A percentile compares a stretch with the other conserved stretches of the same genome.
Conservation (phyloP, 257 asterid species). For the Scutellaria barbata region DNA sequence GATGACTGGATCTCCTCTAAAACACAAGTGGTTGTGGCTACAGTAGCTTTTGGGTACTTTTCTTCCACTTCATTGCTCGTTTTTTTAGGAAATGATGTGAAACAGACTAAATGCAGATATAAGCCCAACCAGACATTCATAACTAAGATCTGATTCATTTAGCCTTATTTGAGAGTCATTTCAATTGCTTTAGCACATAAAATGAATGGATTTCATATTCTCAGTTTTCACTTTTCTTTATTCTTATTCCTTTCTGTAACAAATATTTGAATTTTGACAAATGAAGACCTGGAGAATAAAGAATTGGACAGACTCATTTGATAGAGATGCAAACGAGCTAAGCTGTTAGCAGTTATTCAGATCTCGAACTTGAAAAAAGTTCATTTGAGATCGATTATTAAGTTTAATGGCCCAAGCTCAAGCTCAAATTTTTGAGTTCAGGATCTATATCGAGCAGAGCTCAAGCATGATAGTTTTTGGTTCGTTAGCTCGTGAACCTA, state of each 20-base stretch:
- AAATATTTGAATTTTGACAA: too few species aligned
- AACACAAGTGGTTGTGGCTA: constrained; percentile 92
- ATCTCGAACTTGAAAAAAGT: too few species aligned
- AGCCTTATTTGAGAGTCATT: background rate
- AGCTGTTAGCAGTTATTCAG: too few species aligned
- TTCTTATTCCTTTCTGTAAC: background rate
- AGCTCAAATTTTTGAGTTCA: too few species aligned
- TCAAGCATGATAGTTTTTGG: too few species aligned
- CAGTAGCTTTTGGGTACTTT: constrained; percentile 94
- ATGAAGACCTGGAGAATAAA: background rate
- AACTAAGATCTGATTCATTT: background rate
- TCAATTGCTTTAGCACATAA: background rate
- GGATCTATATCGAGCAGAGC: too few species aligned
- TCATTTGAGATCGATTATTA: too few species aligned
- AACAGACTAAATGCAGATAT: background rate
- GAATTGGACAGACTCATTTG: background rate
- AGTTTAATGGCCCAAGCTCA: too few species aligned
- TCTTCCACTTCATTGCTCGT: constrained; percentile 16
- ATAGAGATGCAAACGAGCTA: background rate
- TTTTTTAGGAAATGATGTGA: background rate
- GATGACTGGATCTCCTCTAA: constrained; percentile 91
- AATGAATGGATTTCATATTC: background rate
- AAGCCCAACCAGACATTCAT: background rate
- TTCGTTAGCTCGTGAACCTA: too few species aligned
- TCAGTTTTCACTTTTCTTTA: constrained; percentile 2